Evolutionary conservation across 305 asterid species (phyloP).

Genomic region (Rubia tinctorum): DNA sequence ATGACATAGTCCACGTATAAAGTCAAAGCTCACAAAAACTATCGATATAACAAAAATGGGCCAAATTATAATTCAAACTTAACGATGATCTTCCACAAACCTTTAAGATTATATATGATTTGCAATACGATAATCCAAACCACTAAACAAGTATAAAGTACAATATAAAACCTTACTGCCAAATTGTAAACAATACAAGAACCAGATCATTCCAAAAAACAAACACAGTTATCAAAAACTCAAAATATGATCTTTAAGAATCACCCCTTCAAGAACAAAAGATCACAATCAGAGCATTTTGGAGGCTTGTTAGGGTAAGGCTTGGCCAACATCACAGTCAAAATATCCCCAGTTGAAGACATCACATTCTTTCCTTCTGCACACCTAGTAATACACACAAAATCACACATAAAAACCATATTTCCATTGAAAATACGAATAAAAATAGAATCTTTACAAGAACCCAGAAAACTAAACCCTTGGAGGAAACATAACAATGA

Average conservation of each 20-base stretch:
- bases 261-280: slow-evolving; percentile 72
- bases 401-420: not conserved
- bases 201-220: not conserved
- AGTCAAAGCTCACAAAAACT: not conserved
- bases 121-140: not conserved
- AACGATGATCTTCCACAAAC: not conserved
- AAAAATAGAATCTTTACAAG: slow-evolving; percentile 5
- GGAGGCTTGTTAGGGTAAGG: slow-evolving; percentile 77
- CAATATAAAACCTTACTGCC: not conserved
- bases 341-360: slow-evolving; percentile 59
- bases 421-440: not conserved
- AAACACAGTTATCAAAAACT: not conserved
- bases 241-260: not conserved
- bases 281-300: slow-evolving; percentile 74
- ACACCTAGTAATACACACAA: slow-evolving; percentile 41
- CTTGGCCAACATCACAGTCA: slow-evolving; percentile 59
- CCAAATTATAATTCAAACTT: not conserved
- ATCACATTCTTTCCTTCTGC: slow-evolving; percentile 75
- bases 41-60: not conserved
- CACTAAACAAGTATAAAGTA: not conserved
- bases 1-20: not conserved
- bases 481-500: slow-evolving; percentile 75
- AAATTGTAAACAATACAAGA: not conserved
- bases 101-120: not conserved
- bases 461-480: slow-evolving; percentile 19